A percentile compares a stretch with the other conserved stretches of the same genome.
Conservation (phyloP, 108 stramenopile species). For the Cyclostephanos invisitatus region DNA sequence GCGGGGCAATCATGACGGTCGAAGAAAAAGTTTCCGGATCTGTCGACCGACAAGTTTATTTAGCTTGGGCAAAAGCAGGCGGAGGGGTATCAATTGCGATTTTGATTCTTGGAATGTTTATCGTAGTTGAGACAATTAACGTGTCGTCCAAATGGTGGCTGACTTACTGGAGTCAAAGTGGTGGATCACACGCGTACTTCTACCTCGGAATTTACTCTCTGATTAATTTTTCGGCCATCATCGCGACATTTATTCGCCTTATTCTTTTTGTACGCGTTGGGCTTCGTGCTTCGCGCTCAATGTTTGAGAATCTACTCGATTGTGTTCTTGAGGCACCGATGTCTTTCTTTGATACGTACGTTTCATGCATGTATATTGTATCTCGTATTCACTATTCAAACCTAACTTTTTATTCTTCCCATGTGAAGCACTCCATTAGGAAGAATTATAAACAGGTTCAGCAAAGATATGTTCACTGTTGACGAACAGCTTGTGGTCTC, state of each 20-base stretch:
- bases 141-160: slow-evolving; percentile 80
- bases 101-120: slow-evolving; percentile 59
- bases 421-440: slow-evolving; percentile 54
- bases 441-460: slow-evolving; percentile 76
- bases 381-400: background rate
- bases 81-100: slow-evolving; percentile 68
- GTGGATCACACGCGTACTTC: slow-evolving; percentile 21
- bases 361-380: too few relatives aligned
- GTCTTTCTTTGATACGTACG: slow-evolving; percentile 81
- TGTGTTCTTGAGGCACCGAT: slow-evolving; percentile 82
- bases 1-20: slow-evolving; percentile 42
- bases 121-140: slow-evolving; percentile 46
- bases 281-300: slow-evolving; percentile 54
- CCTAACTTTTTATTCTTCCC: slow-evolving; percentile 1
- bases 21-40: slow-evolving; percentile 54
- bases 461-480: slow-evolving; percentile 91
- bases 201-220: slow-evolving; percentile 58
- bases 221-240: slow-evolving; percentile 61
- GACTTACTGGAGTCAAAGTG: slow-evolving; percentile 58
- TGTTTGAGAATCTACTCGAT: slow-evolving; percentile 61
- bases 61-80: slow-evolving; percentile 74
- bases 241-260: slow-evolving; percentile 53
- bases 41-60: slow-evolving; percentile 67
- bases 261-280: slow-evolving; percentile 56
- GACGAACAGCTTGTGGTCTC: slow-evolving; percentile 87